Percentiles rank a stretch among this genome's conserved stretches.
Conservation (phyloP, 345 rosid genomes). For the Crucihimalaya himalaica region DNA sequence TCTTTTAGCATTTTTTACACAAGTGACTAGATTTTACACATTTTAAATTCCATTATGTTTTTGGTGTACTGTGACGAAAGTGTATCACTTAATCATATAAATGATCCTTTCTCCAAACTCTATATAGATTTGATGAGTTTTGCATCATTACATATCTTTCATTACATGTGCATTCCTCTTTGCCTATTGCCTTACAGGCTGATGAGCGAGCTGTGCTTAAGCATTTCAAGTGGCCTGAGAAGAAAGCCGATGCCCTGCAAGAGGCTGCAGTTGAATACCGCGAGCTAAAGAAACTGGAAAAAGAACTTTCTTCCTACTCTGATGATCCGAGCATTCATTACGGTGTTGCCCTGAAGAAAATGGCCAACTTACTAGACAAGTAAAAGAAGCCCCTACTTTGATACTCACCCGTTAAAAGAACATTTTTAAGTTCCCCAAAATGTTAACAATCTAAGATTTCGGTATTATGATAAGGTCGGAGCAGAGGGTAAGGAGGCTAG, state of each 20-base stretch:
- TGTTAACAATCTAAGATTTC: background rate
- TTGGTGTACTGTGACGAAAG: background rate
- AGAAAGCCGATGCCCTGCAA: conserved; percentile 82
- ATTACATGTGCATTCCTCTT: background rate
- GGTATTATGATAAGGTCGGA: conserved; percentile 60
- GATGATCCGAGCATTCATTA: conserved; percentile 60
- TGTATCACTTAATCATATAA: conserved; percentile 11
- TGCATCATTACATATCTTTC: background rate
- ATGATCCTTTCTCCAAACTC: background rate
- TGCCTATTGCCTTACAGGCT: conserved; percentile 48
- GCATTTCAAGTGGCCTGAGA: conserved; percentile 97
- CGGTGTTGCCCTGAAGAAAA: conserved; percentile 72
- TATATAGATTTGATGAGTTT: background rate
- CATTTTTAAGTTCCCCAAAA: background rate
- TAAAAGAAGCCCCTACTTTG: conserved; percentile 37
- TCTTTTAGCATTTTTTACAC: background rate
- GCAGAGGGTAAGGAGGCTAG: conserved; percentile 61
- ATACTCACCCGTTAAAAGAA: background rate
- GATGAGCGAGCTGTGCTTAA: conserved; percentile 91
- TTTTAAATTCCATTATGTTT: background rate
- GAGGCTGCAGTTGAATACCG: conserved; percentile 92
- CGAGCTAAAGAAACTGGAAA: conserved; percentile 65
- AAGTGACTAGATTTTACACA: background rate
- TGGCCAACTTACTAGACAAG: conserved; percentile 80
- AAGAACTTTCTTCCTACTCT: conserved; percentile 57